These are phyloP conservation scores for Otatea glauca DNA, from an alignment of 176 grass and related monocot species.

Conservation along the genomic window DNA sequence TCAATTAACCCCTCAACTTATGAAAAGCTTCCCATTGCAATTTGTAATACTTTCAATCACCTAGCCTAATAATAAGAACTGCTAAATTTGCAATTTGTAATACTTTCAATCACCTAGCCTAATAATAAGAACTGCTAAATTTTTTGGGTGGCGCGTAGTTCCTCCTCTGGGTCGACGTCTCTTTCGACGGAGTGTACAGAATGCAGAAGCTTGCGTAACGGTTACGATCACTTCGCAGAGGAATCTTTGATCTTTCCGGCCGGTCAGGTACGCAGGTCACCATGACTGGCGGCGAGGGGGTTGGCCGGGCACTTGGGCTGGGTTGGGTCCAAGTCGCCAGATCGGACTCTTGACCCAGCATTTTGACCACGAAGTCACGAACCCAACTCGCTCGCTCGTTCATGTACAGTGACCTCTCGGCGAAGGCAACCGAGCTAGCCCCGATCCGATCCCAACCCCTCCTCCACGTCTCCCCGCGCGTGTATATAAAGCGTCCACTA, in stretches of 20 bases:
- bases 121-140: no score
- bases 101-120: neutral
- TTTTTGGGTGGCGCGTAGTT: no score
- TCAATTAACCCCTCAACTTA: neutral
- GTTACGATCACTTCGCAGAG: neutral
- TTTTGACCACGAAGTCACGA: neutral
- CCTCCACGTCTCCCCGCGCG: slow-evolving; percentile 17
- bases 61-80: no score
- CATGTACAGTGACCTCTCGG: neutral
- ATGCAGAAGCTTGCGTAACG: neutral
- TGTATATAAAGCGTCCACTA: neutral
- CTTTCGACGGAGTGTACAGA: neutral
- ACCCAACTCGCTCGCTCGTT: neutral
- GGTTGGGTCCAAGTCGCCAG: slow-evolving; percentile 31
- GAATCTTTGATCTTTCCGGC: slow-evolving; percentile 32
- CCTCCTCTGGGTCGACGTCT: no score
- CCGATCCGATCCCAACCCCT: neutral
- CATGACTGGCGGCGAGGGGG: neutral
- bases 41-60: neutral
- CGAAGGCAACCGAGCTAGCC: slow-evolving; percentile 15
- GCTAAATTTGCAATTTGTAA: no score
- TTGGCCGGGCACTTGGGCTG: neutral
- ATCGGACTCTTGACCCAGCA: slow-evolving; percentile 6
- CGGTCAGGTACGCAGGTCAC: neutral
- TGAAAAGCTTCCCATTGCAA: neutral